phyloP scores from a whole-genome alignment of 208 protist genomes.

The Wallacemonas collosoma region DNA sequence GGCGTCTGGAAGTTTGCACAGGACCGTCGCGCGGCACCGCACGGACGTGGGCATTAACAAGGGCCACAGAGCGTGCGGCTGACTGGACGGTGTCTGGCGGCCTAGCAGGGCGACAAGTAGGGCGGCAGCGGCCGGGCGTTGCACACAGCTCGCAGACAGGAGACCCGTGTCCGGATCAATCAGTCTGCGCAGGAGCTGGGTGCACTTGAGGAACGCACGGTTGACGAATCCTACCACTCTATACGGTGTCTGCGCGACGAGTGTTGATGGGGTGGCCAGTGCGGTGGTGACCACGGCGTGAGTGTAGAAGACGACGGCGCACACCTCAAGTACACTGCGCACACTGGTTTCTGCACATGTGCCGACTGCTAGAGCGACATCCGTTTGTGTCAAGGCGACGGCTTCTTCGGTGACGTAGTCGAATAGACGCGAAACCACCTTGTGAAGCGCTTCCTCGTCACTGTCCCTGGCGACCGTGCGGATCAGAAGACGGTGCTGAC shows the following conservation, averaged over 20 bases:
- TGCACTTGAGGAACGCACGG: conserved; percentile 4
- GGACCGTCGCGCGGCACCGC: not conserved
- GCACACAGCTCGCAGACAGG: not conserved
- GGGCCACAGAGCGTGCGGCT: not conserved
- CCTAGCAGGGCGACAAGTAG: not conserved
- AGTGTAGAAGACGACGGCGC: conserved; percentile 10
- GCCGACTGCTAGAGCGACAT: not conserved
- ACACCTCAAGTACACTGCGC: not conserved
- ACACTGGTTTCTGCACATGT: not conserved
- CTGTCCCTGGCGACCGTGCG: not conserved
- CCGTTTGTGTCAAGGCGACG: too few species aligned
- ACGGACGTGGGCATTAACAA: not conserved
- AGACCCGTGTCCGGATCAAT: not conserved
- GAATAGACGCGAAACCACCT: not conserved
- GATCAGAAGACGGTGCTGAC: not conserved
- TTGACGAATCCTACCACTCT: not conserved
- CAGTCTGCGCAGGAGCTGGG: not conserved
- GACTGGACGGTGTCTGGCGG: not conserved
- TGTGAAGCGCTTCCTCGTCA: not conserved
- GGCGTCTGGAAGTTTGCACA: too few species aligned
- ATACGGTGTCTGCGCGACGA: not conserved
- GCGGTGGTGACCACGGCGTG: not conserved
- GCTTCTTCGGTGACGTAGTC: not conserved
- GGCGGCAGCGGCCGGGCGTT: not conserved
- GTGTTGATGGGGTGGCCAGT: not conserved